phyloP scores from a whole-genome alignment of 768 basidiomycete species.

The Postia placenta region DNA sequence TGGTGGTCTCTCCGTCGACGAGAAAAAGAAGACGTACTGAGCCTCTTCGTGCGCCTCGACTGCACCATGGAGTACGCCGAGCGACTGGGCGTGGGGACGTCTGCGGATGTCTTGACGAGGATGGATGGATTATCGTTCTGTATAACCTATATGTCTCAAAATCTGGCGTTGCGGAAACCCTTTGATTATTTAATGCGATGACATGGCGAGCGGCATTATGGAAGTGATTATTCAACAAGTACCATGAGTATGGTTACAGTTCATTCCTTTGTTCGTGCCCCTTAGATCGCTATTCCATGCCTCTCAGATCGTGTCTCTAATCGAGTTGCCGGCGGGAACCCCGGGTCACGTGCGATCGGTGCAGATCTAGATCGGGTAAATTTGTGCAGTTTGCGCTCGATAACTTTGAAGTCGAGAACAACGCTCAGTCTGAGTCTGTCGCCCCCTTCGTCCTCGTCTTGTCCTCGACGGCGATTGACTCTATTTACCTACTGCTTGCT shows the following conservation, averaged over 20 bases:
- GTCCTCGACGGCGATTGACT: not conserved
- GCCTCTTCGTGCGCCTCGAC: slow-evolving; percentile 1
- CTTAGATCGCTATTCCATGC: not conserved
- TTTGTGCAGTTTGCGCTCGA: not conserved
- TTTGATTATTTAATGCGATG: not conserved
- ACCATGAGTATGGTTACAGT: no score
- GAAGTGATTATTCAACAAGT: no score
- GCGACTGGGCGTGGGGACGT: not conserved
- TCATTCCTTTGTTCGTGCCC: not conserved
- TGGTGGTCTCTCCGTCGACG: slow-evolving; percentile 93
- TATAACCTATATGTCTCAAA: not conserved
- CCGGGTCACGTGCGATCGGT: not conserved
- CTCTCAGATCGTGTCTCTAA: not conserved
- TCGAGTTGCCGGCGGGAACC: not conserved
- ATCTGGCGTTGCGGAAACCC: not conserved
- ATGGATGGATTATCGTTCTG: not conserved
- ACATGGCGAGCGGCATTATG: not conserved
- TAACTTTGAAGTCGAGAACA: not conserved
- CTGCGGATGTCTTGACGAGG: not conserved
- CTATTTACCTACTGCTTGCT: not conserved
- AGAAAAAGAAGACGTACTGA: slow-evolving; percentile 95
- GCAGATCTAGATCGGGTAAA: not conserved
- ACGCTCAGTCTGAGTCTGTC: not conserved
- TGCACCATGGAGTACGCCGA: not conserved
- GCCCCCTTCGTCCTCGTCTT: not conserved